These are phyloP conservation scores for Tolypocladium ophioglossoides DNA, from an alignment of 2,329 filamentous ascomycete genomes.

Conservation along the genomic window DNA sequence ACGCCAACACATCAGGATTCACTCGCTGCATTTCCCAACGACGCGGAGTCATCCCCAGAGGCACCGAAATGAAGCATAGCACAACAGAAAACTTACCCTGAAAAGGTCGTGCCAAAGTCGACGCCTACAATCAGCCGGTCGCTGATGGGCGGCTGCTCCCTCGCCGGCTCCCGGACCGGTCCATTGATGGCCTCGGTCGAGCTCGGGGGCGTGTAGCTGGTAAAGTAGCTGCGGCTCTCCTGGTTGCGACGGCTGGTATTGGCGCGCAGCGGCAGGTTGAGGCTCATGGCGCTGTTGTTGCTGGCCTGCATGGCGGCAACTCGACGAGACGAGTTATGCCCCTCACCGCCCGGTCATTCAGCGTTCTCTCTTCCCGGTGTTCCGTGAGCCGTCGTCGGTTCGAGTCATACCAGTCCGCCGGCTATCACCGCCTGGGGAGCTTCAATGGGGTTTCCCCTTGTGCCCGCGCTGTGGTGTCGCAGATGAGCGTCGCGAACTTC, in stretches of 20 bases:
- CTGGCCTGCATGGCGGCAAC: not conserved
- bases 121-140: conserved; percentile 68
- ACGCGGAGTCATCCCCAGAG: no score
- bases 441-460: not conserved
- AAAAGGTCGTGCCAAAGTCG: conserved; percentile 80
- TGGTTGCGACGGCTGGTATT: conserved; percentile 37
- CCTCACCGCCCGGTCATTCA: not conserved
- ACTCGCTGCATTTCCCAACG: not conserved
- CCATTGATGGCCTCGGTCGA: conserved; percentile 54
- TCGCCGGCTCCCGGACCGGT: conserved; percentile 43
- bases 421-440: not conserved
- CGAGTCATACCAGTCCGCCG: not conserved
- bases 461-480: not conserved
- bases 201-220: conserved; percentile 41
- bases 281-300: conserved; percentile 28
- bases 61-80: not conserved
- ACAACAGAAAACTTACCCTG: conserved; percentile 42
- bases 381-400: not conserved
- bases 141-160: conserved; percentile 38
- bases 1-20: not conserved
- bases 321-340: not conserved
- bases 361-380: not conserved
- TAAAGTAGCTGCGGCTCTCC: conserved; percentile 46
- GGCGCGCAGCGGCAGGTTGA: conserved; percentile 40
- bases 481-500: not conserved